Percentiles rank a stretch among this genome's conserved stretches.
Evolutionary conservation across 306 rosid species (phyloP).

Genomic region (Prosopis cineraria): DNA sequence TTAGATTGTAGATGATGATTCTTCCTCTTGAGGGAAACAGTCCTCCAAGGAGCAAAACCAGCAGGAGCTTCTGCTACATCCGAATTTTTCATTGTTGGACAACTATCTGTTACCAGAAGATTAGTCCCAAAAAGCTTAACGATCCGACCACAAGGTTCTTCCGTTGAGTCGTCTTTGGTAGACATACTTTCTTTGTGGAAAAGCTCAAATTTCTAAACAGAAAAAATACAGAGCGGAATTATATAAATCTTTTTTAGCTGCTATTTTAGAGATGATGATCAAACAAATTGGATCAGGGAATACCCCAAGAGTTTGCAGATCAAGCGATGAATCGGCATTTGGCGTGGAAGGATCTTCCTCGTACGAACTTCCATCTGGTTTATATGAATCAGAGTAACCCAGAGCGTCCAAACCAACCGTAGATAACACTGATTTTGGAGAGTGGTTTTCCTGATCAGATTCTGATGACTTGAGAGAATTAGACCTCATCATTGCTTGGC

Average conservation of each 20-base stretch:
- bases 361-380: constrained; percentile 46
- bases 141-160: constrained; percentile 42
- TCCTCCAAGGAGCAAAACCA: neutral
- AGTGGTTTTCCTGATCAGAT: constrained; percentile 59
- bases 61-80: neutral
- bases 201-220: constrained; percentile 49
- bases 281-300: constrained; percentile 20
- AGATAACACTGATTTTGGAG: constrained; percentile 70
- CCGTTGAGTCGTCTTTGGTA: constrained; percentile 31
- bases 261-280: neutral
- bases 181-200: constrained; percentile 30
- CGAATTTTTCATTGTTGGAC: constrained; percentile 31
- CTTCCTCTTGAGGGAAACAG: no score
- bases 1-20: no score
- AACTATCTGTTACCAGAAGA: constrained; percentile 44
- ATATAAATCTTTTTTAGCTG: neutral
- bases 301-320: constrained; percentile 52
- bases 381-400: constrained; percentile 53
- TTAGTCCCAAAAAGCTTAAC: constrained; percentile 83
- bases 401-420: constrained; percentile 47
- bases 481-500: constrained; percentile 41
- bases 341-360: constrained; percentile 37
- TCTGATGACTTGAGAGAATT: constrained; percentile 50
- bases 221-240: constrained; percentile 8
- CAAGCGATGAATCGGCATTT: constrained; percentile 34